Base-by-base conservation (phyloP, 768 basidiomycete species). In the Russula brevipes region DNA sequence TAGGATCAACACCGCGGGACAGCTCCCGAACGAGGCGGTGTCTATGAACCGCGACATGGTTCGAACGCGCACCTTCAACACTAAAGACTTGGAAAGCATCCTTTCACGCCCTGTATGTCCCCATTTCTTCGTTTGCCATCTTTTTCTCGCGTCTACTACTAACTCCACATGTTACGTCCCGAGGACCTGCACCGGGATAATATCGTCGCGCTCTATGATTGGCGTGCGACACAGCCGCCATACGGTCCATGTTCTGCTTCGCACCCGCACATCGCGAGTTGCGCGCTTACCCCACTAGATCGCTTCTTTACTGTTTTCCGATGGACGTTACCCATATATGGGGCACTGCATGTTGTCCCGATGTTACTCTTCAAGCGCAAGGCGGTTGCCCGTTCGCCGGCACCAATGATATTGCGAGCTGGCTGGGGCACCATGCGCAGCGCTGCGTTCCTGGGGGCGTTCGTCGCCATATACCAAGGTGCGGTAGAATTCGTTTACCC, bases 301-400 rank as follows among this genome's bases (percentile, higher is more conserved):
- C 85, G 93, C 17, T 91, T 94, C 76, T 81, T 87, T 69, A 77
- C 82, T 19, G 94, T 97, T 5, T 90, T 88, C 73, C 83, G 82
- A 74, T 96, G 83, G 89, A 93, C 90, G 76, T 71, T 89, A 47
- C 88, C 85, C 2, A 85, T 88, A 49, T 98, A 98, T 69, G 87
- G 91, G 16, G 94, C 92, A 0, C 75, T 98, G 42, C 96, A 98
- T 72, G 81, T 96, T 64, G 83, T 97, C 42, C 95, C 96, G 1
- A 81, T 87, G 58, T 76, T 98, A 12, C 77, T 97, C 4, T 92
- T 98, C 74, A 90, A 91, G 69, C 79, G 88, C 46, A 79, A 81
- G 35, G 74, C 77, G 0, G 88, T 96, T 72, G 69, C 81, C 52
- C 77, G 80, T 50, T 82, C 86, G 69, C 94, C 94, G 0, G 73